These are phyloP conservation scores for Eucalyptus tenuipes DNA, from an alignment of 345 rosid species.

Conservation along the genomic window DNA sequence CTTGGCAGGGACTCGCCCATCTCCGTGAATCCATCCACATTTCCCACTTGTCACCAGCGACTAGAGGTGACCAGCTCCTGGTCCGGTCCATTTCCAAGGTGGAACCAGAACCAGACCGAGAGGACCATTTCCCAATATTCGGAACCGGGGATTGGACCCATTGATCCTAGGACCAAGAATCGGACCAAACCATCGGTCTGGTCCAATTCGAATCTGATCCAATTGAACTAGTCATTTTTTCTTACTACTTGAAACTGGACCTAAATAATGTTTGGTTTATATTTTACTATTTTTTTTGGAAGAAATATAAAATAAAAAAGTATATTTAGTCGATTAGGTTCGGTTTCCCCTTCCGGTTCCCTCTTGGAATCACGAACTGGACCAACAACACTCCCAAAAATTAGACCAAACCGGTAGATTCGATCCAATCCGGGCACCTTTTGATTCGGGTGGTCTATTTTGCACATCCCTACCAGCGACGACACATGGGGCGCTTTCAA, in stretches of 20 bases:
- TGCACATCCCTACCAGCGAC: rapidly evolving
- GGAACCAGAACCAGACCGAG: rapidly evolving
- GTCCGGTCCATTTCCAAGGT: too few relatives aligned
- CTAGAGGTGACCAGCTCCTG: rapidly evolving
- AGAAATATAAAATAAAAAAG: too few relatives aligned
- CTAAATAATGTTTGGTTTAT: too few relatives aligned
- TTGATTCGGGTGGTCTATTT: too few relatives aligned
- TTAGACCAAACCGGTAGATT: rapidly evolving
- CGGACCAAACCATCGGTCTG: rapidly evolving
- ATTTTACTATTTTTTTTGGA: too few relatives aligned
- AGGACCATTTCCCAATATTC: too few relatives aligned
- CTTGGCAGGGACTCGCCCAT: neutral
- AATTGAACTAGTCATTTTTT: rapidly evolving
- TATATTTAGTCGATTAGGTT: rapidly evolving
- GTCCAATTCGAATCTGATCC: rapidly evolving
- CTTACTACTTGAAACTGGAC: too few relatives aligned
- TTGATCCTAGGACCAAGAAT: rapidly evolving
- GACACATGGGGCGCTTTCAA: neutral
- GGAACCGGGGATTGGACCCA: rapidly evolving
- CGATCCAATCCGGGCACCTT: rapidly evolving
- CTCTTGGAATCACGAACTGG: rapidly evolving
- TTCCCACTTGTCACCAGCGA: neutral
- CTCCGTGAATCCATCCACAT: neutral
- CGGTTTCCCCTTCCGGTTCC: rapidly evolving
- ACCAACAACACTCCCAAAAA: too few relatives aligned